Percentiles rank a stretch among this genome's conserved stretches.
Conservation (phyloP, 306 rosid species). For the Boehmeria nivea region DNA sequence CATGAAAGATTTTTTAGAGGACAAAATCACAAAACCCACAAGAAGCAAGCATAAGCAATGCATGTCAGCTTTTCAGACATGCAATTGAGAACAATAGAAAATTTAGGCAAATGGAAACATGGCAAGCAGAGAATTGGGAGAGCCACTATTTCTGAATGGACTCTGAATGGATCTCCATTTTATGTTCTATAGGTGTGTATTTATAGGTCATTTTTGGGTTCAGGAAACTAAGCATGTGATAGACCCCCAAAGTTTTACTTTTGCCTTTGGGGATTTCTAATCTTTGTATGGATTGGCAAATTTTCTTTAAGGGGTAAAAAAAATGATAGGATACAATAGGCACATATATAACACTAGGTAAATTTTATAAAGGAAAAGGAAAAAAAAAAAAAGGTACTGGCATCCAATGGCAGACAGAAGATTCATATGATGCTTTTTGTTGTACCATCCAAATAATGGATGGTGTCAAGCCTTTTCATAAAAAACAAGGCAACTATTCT, state of each 20-base stretch:
- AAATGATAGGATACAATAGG: not conserved
- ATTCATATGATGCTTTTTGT: not conserved
- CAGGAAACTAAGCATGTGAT: not conserved
- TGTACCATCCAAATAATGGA: not conserved
- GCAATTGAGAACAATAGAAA: not conserved
- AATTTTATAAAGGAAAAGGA: too few species aligned
- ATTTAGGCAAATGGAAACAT: not conserved
- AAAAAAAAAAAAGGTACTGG: too few species aligned
- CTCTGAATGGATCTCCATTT: not conserved
- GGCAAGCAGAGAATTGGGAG: not conserved
- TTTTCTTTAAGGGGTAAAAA: too few species aligned
- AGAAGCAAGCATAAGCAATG: not conserved
- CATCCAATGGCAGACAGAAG: too few species aligned
- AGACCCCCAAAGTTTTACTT: not conserved
- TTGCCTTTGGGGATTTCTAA: too few species aligned
- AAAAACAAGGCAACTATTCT: not conserved
- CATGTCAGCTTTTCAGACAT: not conserved
- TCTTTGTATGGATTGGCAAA: too few species aligned
- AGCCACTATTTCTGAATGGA: not conserved
- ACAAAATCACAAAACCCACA: not conserved
- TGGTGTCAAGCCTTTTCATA: not conserved
- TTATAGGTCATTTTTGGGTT: not conserved
- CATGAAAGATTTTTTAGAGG: not conserved
- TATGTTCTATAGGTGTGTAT: too few species aligned
- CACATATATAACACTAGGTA: not conserved